A percentile compares a stretch with the other conserved stretches of the same genome.
These are phyloP conservation scores for Epithele typhae DNA, from an alignment of 768 basidiomycete species.

Conservation along the genomic window DNA sequence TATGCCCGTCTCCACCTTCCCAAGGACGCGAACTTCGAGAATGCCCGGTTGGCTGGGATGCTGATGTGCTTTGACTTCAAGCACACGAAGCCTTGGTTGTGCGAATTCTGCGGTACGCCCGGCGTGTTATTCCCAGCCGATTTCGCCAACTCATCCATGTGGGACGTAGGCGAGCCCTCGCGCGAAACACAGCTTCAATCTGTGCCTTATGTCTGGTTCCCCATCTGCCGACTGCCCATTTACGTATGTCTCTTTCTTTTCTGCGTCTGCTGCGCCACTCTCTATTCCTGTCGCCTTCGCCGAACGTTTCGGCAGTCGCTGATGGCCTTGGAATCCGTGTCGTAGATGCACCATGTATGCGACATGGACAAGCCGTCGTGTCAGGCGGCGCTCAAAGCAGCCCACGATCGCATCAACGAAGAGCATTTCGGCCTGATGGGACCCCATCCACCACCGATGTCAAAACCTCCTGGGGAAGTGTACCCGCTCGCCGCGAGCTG, in stretches of 20 bases:
- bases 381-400: not conserved
- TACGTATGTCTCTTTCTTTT: conserved; percentile 8
- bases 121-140: not conserved
- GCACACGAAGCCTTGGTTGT: conserved; percentile 4
- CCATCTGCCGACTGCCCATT: conserved; percentile 6
- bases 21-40: not conserved
- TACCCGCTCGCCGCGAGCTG: conserved; percentile 17
- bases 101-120: conserved; percentile 5
- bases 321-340: no score
- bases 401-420: conserved; percentile 1
- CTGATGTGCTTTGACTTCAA: conserved; percentile 3
- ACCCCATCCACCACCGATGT: not conserved
- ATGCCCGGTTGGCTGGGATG: not conserved
- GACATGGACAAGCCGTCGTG: conserved; percentile 6
- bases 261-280: not conserved
- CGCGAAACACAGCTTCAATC: conserved; percentile 10
- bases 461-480: not conserved
- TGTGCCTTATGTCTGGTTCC: conserved; percentile 8
- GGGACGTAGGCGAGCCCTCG: conserved; percentile 6
- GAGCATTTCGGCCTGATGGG: not conserved
- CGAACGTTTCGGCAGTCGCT: no score
- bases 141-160: not conserved
- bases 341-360: conserved; percentile 16
- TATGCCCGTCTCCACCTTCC: conserved; percentile 6
- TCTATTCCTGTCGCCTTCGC: no score